Evolutionary conservation across 2,329 filamentous ascomycete species (phyloP).

Genomic region (Aspergillus candidus): DNA sequence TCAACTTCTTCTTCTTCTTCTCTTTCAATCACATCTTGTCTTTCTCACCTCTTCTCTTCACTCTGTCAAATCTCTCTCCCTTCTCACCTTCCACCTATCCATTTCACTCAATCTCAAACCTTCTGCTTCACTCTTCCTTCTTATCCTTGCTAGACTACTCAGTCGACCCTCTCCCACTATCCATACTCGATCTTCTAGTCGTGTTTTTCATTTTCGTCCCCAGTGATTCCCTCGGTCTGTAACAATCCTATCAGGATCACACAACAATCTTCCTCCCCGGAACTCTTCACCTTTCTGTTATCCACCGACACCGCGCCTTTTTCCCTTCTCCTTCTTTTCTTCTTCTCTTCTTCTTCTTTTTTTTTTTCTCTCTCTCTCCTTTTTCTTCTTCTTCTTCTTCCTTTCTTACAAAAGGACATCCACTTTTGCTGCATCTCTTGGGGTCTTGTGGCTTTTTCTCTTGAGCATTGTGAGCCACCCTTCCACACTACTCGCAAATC

Average conservation of each 20-base stretch:
- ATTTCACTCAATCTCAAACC: too few species aligned
- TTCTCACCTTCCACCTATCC: too few species aligned
- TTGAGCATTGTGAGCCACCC: slow-evolving; percentile 23
- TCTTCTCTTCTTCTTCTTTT: slow-evolving; percentile 6
- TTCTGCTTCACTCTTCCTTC: too few species aligned
- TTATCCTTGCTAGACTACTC: too few species aligned
- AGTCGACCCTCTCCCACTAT: too few species aligned
- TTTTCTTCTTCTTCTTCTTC: slow-evolving; percentile 11
- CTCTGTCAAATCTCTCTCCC: too few species aligned
- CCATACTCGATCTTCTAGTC: too few species aligned
- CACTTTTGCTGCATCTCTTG: slow-evolving; percentile 10
- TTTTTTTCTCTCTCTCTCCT: slow-evolving; percentile 13
- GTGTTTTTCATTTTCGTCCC: too few species aligned
- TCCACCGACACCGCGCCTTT: background rate
- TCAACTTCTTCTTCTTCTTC: slow-evolving; percentile 1
- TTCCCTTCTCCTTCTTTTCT: slow-evolving; percentile 1
- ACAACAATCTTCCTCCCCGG: background rate
- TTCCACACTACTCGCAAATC: background rate
- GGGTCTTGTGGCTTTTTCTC: slow-evolving; percentile 16
- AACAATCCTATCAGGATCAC: too few species aligned
- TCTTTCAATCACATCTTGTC: background rate
- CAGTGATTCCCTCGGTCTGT: too few species aligned
- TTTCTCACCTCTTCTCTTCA: too few species aligned
- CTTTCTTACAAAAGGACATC: slow-evolving; percentile 12
- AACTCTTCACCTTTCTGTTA: slow-evolving; percentile 1